Evolutionary conservation across 73 alveolate genomes (phyloP).

Genomic region (Tetrahymena malaccensis): DNA sequence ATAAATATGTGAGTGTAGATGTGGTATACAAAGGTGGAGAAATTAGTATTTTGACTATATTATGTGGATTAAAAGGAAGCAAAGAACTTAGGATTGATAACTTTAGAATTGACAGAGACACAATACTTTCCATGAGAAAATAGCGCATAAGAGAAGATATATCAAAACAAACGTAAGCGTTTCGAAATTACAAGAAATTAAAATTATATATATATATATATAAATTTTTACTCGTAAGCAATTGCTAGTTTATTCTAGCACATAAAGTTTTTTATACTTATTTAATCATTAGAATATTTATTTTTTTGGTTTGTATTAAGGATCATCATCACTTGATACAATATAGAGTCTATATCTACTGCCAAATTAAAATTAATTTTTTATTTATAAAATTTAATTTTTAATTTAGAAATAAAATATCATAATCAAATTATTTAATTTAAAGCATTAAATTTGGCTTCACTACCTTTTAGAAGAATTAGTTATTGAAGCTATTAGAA

Average conservation of each 20-base stretch:
- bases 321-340: no score
- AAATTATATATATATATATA: no score
- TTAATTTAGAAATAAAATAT: no score
- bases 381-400: no score
- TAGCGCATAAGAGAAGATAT: background rate
- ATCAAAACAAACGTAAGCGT: background rate
- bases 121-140: background rate
- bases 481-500: background rate
- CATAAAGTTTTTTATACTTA: no score
- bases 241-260: no score
- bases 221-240: no score
- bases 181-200: background rate
- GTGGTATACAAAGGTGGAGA: background rate
- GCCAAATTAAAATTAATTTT: no score
- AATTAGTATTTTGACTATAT: background rate
- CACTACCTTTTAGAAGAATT: background rate
- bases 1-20: background rate
- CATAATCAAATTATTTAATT: no score
- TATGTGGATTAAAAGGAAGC: background rate
- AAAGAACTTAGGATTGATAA: background rate
- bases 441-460: background rate
- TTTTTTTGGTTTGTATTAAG: no score
- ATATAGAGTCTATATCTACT: no score
- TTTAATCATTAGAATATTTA: no score
- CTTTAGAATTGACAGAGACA: background rate